These are phyloP conservation scores for Zizania latifolia DNA, from an alignment of 176 grass and related monocot species.

Conservation along the genomic window DNA sequence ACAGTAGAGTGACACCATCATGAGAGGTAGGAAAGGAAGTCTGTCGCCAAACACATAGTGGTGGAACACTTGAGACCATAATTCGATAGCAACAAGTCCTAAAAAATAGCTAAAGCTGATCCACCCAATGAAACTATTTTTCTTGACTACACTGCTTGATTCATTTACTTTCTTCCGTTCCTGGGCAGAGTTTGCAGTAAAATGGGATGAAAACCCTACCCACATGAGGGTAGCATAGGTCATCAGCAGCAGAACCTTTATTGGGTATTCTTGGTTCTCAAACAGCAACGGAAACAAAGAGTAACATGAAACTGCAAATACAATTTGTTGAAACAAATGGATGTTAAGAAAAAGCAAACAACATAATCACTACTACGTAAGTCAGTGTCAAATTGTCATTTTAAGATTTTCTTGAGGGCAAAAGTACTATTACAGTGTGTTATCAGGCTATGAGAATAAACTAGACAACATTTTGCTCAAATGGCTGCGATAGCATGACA, in stretches of 20 bases:
- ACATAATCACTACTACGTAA: background rate
- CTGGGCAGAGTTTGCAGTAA: constrained; percentile 9
- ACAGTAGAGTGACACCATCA: constrained; percentile 69
- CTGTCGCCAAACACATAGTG: constrained; percentile 47
- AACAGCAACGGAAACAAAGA: constrained; percentile 80
- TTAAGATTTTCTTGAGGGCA: background rate
- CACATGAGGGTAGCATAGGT: constrained; percentile 59
- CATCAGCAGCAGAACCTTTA: constrained; percentile 68
- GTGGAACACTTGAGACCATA: constrained; percentile 68
- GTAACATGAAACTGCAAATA: constrained; percentile 81
- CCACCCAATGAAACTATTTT: constrained; percentile 52
- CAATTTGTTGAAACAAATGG: constrained; percentile 3
- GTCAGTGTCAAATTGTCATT: background rate
- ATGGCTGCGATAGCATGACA: background rate
- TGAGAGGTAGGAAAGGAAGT: constrained; percentile 81
- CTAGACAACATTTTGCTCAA: background rate
- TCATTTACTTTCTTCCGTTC: constrained; percentile 21
- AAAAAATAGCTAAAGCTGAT: constrained; percentile 44
- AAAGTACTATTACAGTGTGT: background rate
- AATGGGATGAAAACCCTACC: constrained; percentile 63
- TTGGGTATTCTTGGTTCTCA: constrained; percentile 71
- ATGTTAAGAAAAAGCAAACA: constrained; percentile 9
- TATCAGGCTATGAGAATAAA: background rate
- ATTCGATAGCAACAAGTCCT: constrained; percentile 54
- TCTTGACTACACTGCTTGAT: constrained; percentile 5